Evolutionary conservation across 306 rosid species (phyloP), one percentile per base, ranked within the genome.

Genomic region (Senna siamea): DNA sequence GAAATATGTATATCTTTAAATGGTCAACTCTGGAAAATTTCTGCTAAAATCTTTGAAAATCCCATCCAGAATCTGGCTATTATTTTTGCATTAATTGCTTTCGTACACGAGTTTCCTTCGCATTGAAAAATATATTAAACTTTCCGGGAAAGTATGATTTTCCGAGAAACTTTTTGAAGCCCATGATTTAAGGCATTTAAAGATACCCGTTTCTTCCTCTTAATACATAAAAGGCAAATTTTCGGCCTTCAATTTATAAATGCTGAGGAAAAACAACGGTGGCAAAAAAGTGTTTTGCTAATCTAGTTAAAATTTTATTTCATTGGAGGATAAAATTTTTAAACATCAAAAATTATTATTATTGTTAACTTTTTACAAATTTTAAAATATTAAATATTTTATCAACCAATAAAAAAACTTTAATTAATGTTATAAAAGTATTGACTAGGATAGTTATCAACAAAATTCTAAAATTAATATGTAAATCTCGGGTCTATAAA

Each of bases 11-110:
- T 26, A 26, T 26, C 30, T 26, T n/a, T n/a, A n/a, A n/a, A 26
- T 26, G 1, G 76, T 77, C 60, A 74, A 70, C 26, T 17, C n/a
- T 9, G 47, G 17, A 66, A 76, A 71, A 67, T 43, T 53, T 74
- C 66, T 43, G 44, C 66, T 47, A 66, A 40, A 22, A 58, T 59
- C 8, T 30, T 17, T 52, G 17, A 51, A 56, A 56, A 66, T 57
- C 69, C 30, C 44, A 9, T 23, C 12, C 34, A 57, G 58, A 77
- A 62, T 62, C 68, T 54, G 41, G 47, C 28, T 7, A 50, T 80
- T 52, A 48, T 46, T 62, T 48, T n/a, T 43, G 17, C 67, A 34
- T 74, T 81, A n/a, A 77, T 73, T 82, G 83, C 38, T 66, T 57
- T 57, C 38, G 64, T 58, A 14, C 53, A 43, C 28, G 13, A 59